Percentiles rank a stretch among this genome's conserved stretches.
Evolutionary conservation across 495 filamentous ascomycete genomes (phyloP).

Genomic region (Aspergillus biplanus): DNA sequence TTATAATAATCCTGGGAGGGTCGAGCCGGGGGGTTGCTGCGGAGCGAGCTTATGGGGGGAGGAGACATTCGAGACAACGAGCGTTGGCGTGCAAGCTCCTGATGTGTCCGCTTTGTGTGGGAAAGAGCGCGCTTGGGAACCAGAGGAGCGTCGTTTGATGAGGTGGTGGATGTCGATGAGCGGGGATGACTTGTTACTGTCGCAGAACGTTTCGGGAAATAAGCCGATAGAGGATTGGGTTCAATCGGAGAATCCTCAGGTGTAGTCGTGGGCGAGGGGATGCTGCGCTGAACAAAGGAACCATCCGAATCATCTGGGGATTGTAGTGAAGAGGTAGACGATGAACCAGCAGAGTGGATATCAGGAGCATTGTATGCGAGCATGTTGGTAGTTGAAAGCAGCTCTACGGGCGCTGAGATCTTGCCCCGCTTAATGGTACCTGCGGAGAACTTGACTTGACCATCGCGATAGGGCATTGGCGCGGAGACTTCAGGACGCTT

Average conservation of each 20-base stretch:
- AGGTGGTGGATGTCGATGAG: slow-evolving; percentile 49
- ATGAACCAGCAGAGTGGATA: slow-evolving; percentile 59
- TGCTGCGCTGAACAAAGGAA: slow-evolving; percentile 57
- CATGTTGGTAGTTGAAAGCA: slow-evolving; percentile 95
- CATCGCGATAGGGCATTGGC: slow-evolving; percentile 53
- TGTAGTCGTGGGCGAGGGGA: slow-evolving; percentile 65
- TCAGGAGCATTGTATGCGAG: slow-evolving; percentile 92
- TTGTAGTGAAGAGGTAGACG: slow-evolving; percentile 57
- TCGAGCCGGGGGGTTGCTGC: slow-evolving; percentile 42
- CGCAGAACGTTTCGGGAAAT: slow-evolving; percentile 65
- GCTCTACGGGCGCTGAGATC: slow-evolving; percentile 85
- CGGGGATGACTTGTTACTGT: slow-evolving; percentile 46
- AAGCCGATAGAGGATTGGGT: slow-evolving; percentile 77
- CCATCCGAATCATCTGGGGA: slow-evolving; percentile 67
- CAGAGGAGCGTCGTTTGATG: slow-evolving; percentile 56
- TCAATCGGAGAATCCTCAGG: slow-evolving; percentile 74
- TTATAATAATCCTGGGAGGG: slow-evolving; percentile 49
- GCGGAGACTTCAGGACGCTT: slow-evolving; percentile 55
- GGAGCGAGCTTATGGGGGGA: slow-evolving; percentile 41
- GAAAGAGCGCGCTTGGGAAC: slow-evolving; percentile 78
- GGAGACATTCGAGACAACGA: slow-evolving; percentile 57
- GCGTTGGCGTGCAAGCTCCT: slow-evolving; percentile 67
- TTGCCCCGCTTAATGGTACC: slow-evolving; percentile 59
- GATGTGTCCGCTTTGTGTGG: slow-evolving; percentile 81
- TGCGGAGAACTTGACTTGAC: slow-evolving; percentile 49